Evolutionary conservation across 306 rosid species (phyloP).

Genomic region (Vigna hirtella): DNA sequence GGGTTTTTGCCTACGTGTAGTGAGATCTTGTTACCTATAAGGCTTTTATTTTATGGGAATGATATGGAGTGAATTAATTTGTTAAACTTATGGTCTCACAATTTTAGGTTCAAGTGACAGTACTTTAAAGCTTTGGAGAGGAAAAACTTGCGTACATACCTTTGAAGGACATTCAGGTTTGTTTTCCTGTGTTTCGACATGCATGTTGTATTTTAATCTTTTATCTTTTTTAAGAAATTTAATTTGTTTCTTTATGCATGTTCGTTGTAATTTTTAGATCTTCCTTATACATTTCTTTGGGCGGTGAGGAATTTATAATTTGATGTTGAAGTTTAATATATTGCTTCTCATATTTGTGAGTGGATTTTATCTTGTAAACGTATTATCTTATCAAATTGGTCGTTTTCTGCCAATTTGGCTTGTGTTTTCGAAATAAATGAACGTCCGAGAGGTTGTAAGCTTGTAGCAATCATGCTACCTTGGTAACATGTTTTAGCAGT

Average conservation of each 20-base stretch:
- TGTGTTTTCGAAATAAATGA: conserved; percentile 8
- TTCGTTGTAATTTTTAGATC: neutral
- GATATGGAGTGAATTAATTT: conserved; percentile 33
- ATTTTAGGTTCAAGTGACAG: conserved; percentile 85
- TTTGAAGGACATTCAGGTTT: conserved; percentile 91
- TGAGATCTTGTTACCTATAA: conserved; percentile 21
- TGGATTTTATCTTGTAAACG: conserved; percentile 29
- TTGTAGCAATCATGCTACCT: conserved; percentile 15
- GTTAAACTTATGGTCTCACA: conserved; percentile 34
- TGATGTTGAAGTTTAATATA: conserved; percentile 29
- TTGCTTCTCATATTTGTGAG: conserved; percentile 25
- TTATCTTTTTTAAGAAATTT: neutral
- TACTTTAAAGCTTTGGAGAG: conserved; percentile 90
- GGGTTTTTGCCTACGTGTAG: neutral
- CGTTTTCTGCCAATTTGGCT: conserved; percentile 28
- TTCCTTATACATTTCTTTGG: conserved; percentile 26
- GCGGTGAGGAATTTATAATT: conserved; percentile 25
- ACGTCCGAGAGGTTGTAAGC: neutral
- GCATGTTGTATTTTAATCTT: neutral
- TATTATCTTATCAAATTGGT: conserved; percentile 16
- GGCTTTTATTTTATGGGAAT: conserved; percentile 1
- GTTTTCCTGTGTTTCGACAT: conserved; percentile 32
- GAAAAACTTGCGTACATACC: conserved; percentile 76
- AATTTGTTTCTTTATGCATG: neutral
- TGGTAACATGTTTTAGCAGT: conserved; percentile 29